Conservation (phyloP, 768 basidiomycete species). For the Xerocomellus dryophilus region DNA sequence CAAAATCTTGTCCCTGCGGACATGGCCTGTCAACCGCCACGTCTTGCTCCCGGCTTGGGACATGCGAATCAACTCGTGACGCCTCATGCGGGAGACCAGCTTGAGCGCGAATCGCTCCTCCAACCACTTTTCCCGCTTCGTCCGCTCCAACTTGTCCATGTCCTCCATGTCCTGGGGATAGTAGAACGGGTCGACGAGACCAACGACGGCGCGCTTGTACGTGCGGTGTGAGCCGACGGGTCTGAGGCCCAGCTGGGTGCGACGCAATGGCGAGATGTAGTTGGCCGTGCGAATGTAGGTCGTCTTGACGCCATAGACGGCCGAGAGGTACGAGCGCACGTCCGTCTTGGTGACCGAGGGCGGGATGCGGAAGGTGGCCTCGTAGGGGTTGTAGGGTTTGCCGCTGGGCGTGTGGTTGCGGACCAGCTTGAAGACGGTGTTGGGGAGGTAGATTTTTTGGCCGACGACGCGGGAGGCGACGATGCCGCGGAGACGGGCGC, state of each 20-base stretch:
- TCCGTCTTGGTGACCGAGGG: conserved; percentile 89
- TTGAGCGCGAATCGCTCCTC: conserved; percentile 53
- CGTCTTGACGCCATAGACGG: conserved; percentile 84
- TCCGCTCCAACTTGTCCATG: conserved; percentile 57
- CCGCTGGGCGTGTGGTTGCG: conserved; percentile 77
- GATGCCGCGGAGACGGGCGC: conserved; percentile 69
- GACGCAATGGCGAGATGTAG: conserved; percentile 59
- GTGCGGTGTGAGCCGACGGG: conserved; percentile 44
- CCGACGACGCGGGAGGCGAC: conserved; percentile 62
- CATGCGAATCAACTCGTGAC: conserved; percentile 33
- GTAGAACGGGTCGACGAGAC: conserved; percentile 90
- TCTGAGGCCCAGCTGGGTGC: conserved; percentile 27
- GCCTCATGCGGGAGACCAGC: conserved; percentile 37
- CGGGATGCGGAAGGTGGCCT: conserved; percentile 93
- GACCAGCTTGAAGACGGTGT: conserved; percentile 77
- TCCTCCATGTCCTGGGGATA: conserved; percentile 82
- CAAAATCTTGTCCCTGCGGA: conserved; percentile 49
- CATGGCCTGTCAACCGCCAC: conserved; percentile 40
- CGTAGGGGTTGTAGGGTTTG: conserved; percentile 87
- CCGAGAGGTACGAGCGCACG: conserved; percentile 76
- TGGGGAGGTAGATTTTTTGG: conserved; percentile 85
- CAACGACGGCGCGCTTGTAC: conserved; percentile 91
- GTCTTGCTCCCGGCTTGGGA: conserved; percentile 36
- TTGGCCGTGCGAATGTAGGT: conserved; percentile 97
- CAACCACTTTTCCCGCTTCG: conserved; percentile 56